Percentiles rank a stretch among this genome's conserved stretches.
Conservation (phyloP, 2,329 filamentous ascomycete genomes). For the Curvularia eragrostidis region DNA sequence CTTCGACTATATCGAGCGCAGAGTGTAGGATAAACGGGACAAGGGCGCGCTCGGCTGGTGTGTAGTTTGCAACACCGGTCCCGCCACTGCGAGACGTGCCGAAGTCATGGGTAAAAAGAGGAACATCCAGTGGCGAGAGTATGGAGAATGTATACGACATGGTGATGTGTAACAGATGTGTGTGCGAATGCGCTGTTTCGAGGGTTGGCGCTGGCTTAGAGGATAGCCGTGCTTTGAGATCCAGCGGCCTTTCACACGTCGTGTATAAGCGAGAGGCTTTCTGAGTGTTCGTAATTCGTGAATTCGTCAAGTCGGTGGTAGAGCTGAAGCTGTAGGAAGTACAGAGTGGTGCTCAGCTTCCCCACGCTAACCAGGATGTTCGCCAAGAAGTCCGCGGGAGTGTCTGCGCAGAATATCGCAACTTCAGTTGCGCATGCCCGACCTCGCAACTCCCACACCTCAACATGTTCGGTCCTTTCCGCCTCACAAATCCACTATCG, state of each 20-base stretch:
- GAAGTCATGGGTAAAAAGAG: conserved; percentile 96
- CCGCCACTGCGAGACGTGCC: conserved; percentile 95
- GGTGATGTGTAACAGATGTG: background rate
- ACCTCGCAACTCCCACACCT: conserved; percentile 24
- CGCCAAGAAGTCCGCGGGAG: conserved; percentile 44
- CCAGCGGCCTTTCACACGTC: too few species aligned
- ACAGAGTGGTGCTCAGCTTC: conserved; percentile 21
- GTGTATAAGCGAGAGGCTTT: background rate
- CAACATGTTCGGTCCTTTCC: conserved; percentile 51
- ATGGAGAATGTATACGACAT: conserved; percentile 99
- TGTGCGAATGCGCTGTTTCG: background rate
- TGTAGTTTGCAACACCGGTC: conserved; percentile 89
- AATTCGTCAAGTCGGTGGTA: background rate
- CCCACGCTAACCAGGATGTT: conserved; percentile 34
- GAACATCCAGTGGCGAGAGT: conserved; percentile 92
- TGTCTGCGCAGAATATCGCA: conserved; percentile 34
- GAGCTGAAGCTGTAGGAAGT: background rate
- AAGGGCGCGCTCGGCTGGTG: conserved; percentile 86
- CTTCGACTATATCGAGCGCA: conserved; percentile 92
- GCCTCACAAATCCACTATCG: conserved; percentile 49
- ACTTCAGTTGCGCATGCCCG: conserved; percentile 15
- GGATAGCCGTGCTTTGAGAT: background rate
- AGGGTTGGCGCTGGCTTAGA: background rate
- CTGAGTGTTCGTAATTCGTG: background rate
- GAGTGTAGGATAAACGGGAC: conserved; percentile 98